Conservation (phyloP, 176 grass and related monocot genomes). For the Pharus latifolius region DNA sequence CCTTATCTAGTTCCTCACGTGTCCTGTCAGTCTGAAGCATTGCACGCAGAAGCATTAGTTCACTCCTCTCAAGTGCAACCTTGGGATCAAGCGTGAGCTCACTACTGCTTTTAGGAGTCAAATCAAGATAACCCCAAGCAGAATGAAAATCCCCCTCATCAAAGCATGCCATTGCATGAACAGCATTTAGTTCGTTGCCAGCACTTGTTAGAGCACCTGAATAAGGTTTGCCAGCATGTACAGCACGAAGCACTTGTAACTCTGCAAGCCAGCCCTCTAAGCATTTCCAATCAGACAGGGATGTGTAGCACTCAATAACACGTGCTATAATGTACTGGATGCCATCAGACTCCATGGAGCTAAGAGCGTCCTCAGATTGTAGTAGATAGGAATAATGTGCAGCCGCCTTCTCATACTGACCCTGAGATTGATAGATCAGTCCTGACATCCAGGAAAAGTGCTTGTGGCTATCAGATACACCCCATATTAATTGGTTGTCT, state of each 20-base stretch:
- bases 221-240: constrained; percentile 93
- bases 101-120: constrained; percentile 79
- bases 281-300: constrained; percentile 92
- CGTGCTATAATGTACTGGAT: constrained; percentile 88
- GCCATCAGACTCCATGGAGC: constrained; percentile 79
- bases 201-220: constrained; percentile 84
- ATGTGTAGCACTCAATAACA: constrained; percentile 87
- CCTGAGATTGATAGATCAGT: constrained; percentile 76
- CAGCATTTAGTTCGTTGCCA: constrained; percentile 88
- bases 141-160: constrained; percentile 78
- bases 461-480: constrained; percentile 32
- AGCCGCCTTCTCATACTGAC: constrained; percentile 88
- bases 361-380: constrained; percentile 73
- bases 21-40: constrained; percentile 56
- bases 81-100: constrained; percentile 89
- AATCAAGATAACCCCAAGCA: constrained; percentile 88
- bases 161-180: constrained; percentile 82
- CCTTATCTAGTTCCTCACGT: constrained; percentile 58
- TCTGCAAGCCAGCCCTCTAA: constrained; percentile 89
- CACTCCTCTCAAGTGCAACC: constrained; percentile 89
- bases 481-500: constrained; percentile 29
- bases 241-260: constrained; percentile 79
- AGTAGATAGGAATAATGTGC: constrained; percentile 86
- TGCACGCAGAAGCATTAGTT: constrained; percentile 81
- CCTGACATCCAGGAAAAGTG: constrained; percentile 89